Evolutionary conservation across 73 alveolate species (phyloP), one percentile per base, ranked within the genome.

Genomic region (Diophrys sp.): DNA sequence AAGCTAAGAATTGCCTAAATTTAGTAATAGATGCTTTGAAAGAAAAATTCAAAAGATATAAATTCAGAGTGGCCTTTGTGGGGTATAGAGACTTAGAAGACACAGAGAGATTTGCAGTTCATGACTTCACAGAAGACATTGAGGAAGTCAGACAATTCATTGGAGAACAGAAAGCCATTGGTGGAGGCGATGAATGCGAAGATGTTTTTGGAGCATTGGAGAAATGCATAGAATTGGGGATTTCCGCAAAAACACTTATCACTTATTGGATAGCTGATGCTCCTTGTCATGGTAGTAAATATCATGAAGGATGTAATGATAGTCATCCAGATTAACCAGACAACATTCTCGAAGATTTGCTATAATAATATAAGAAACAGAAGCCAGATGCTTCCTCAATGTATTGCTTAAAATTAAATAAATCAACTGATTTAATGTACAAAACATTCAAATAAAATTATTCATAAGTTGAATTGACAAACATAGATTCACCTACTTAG

Each of bases 171-270:
- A 70, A 67, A 26, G 91, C 93, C 24, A 67, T 53, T 23, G 96
- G 96, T 11, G 96, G 96, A 5, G 96, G 93, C 25, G 96, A 90
- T 67, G 55, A 28, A 30, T 93, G 93, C 14, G 96, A 90, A 77
- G 96, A 90, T 85, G 79, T 90, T n/a, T 33, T 62, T 28, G 96
- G 96, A 0, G 96, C 87, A 8, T 76, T 90, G 33, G 66, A 72
- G 25, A 70, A 71, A 26, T 80, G 80, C 27, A 62, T 85, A 74
- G 85, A 74, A 31, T 68, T 75, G 87, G 56, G 44, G 72, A 85
- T 93, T 93, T 77, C 77, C 34, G 73, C 86, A 74, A 11, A 5
- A 5, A 5, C 18, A 5, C 62, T 44, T 44, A 72, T 75, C 62
- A 88, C 91, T 24, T 71, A 80, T 33, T 56, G 78, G 33, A 85